phyloP scores from a whole-genome alignment of 1,284 basidiomycete genomes.

The Cryptococcus sp. region DNA sequence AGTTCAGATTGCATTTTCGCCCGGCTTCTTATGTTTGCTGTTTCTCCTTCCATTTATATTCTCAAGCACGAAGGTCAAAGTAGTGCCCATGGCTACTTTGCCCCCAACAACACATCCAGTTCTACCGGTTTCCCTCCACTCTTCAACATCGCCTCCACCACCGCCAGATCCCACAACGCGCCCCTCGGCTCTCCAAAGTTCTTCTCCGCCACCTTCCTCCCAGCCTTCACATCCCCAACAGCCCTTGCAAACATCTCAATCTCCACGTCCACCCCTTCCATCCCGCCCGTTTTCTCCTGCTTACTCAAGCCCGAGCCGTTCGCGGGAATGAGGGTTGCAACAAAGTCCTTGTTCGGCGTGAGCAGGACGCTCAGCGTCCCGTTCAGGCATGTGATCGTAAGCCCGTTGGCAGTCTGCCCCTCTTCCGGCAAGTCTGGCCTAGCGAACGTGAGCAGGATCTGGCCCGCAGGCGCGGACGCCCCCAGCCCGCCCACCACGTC shows the following conservation, averaged over 20 bases:
- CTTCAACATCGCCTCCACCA: constrained; percentile 71
- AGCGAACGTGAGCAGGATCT: constrained; percentile 40
- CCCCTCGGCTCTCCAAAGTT: constrained; percentile 44
- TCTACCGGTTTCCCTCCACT: constrained; percentile 64
- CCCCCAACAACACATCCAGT: constrained; percentile 52
- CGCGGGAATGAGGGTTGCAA: constrained; percentile 56
- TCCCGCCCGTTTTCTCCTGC: constrained; percentile 50
- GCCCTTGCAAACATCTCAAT: constrained; percentile 61
- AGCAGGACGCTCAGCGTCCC: constrained; percentile 58
- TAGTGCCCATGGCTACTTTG: neutral
- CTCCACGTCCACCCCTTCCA: constrained; percentile 63
- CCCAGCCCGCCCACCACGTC: constrained; percentile 33
- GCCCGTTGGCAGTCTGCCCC: constrained; percentile 20
- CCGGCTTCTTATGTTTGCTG: too few species aligned
- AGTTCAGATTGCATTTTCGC: neutral
- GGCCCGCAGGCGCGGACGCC: constrained; percentile 33
- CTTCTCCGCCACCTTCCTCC: constrained; percentile 20
- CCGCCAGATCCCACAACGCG: constrained; percentile 67
- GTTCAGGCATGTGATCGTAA: constrained; percentile 37
- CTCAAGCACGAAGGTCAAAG: too few species aligned
- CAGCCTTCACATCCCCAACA: constrained; percentile 48
- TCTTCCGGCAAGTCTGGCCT: constrained; percentile 28
- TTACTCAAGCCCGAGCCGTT: constrained; percentile 51
- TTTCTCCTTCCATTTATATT: too few species aligned
- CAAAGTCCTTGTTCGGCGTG: constrained; percentile 52